Conservation (phyloP, 208 protist genomes). For the Trypanosoma theileri region DNA sequence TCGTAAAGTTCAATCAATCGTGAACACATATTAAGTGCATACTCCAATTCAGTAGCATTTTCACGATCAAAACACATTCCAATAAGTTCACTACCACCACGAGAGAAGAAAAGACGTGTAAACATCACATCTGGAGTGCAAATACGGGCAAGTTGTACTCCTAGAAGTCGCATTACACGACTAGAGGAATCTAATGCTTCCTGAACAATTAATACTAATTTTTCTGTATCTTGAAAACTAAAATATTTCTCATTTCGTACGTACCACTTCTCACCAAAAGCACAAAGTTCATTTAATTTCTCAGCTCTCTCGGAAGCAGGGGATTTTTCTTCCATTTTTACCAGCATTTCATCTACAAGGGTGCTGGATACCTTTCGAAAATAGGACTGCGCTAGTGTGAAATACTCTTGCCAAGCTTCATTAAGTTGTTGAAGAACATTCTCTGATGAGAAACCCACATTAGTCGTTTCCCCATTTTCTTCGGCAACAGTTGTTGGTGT, state of each 20-base stretch:
- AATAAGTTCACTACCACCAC: slow-evolving; percentile 43
- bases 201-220: slow-evolving; percentile 41
- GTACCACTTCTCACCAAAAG: slow-evolving; percentile 73
- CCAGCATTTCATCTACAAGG: slow-evolving; percentile 18
- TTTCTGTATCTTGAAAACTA: slow-evolving; percentile 44
- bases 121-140: slow-evolving; percentile 58
- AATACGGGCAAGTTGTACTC: slow-evolving; percentile 55
- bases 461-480: slow-evolving; percentile 36
- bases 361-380: slow-evolving; percentile 24
- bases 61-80: slow-evolving; percentile 77
- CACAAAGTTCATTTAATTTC: slow-evolving; percentile 78
- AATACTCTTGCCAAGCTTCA: slow-evolving; percentile 30
- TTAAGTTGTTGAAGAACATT: slow-evolving; percentile 4
- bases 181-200: slow-evolving; percentile 67
- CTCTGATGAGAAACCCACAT: slow-evolving; percentile 21
- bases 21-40: slow-evolving; percentile 56
- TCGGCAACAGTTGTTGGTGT: neutral
- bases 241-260: slow-evolving; percentile 56
- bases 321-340: neutral
- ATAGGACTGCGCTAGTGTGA: slow-evolving; percentile 26
- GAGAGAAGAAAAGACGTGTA: slow-evolving; percentile 31
- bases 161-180: slow-evolving; percentile 75
- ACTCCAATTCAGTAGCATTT: slow-evolving; percentile 62
- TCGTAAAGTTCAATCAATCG: slow-evolving; percentile 56
- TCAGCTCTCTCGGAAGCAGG: slow-evolving; percentile 42